These are phyloP conservation scores for Helichrysum umbraculigerum DNA, from an alignment of 129 eudicot species.

Conservation along the genomic window DNA sequence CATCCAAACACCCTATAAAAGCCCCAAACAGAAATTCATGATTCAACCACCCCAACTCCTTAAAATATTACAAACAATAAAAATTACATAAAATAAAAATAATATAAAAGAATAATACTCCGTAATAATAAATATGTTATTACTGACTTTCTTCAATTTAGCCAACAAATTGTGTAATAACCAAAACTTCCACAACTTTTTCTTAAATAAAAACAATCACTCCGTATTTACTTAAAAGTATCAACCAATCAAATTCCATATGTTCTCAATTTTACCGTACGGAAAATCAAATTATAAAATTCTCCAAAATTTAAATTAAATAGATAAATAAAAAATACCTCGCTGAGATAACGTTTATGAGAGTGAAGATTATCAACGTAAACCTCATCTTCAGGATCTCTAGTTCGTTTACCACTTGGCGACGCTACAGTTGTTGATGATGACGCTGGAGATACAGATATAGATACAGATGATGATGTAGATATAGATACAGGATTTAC, in stretches of 20 bases:
- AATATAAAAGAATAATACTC: neutral
- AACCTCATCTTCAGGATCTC: slow-evolving; percentile 99
- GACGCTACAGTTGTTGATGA: slow-evolving; percentile 42
- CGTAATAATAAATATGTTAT: neutral
- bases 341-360: slow-evolving; percentile 96
- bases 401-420: slow-evolving; percentile 61
- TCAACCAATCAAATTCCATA: neutral
- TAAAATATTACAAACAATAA: neutral
- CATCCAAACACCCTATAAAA: slow-evolving; percentile 3
- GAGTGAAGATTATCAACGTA: slow-evolving; percentile 88
- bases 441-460: slow-evolving; percentile 40
- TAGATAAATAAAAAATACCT: slow-evolving; percentile 34
- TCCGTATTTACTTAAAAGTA: no score
- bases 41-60: neutral
- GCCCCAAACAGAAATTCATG: neutral
- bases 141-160: neutral
- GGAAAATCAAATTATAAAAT: neutral
- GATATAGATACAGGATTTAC: slow-evolving; percentile 27
- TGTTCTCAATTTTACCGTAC: neutral
- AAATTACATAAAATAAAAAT: neutral
- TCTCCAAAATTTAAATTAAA: no score
- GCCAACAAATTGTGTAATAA: neutral
- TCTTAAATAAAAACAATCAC: no score
- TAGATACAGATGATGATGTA: slow-evolving; percentile 33
- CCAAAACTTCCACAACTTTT: neutral